A percentile compares a stretch with the other conserved stretches of the same genome.
These are phyloP conservation scores for Metschnikowia bowlesiae DNA, from an alignment of 805 yeast genomes.

Conservation along the genomic window DNA sequence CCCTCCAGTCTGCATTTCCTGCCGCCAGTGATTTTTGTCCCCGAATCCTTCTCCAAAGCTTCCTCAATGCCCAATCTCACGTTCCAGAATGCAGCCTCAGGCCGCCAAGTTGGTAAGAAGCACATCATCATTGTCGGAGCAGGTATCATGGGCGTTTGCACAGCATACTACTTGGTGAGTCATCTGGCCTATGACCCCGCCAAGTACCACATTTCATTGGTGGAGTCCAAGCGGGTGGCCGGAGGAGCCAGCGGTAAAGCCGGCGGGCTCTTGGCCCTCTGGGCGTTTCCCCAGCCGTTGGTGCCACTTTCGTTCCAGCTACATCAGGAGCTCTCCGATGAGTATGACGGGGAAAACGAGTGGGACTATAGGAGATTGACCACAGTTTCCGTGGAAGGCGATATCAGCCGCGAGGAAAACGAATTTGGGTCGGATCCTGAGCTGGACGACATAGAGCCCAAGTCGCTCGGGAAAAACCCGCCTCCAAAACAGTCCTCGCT, in stretches of 20 bases:
- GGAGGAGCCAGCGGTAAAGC: constrained; percentile 98
- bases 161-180: constrained; percentile 80
- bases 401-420: constrained; percentile 38
- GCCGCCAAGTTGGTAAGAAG: constrained; percentile 54
- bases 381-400: constrained; percentile 85
- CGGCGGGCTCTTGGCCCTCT: constrained; percentile 88
- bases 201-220: constrained; percentile 73
- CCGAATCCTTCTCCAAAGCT: neutral
- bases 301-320: constrained; percentile 83
- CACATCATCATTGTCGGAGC: constrained; percentile 89
- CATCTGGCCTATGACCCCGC: constrained; percentile 76
- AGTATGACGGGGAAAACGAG: constrained; percentile 74
- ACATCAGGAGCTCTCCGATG: constrained; percentile 76
- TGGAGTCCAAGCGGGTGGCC: constrained; percentile 90
- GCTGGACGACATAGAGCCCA: neutral
- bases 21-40: neutral
- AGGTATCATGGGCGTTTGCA: constrained; percentile 93
- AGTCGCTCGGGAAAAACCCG: constrained; percentile 10
- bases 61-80: constrained; percentile 27
- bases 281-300: constrained; percentile 96
- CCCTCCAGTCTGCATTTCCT: neutral
- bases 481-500: constrained; percentile 38
- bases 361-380: constrained; percentile 94
- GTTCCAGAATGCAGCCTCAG: constrained; percentile 40
- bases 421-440: constrained; percentile 15